A percentile compares a stretch with the other conserved stretches of the same genome.
Evolutionary conservation across 2,329 filamentous ascomycete species (phyloP).

Genomic region (Onygenales sp.): DNA sequence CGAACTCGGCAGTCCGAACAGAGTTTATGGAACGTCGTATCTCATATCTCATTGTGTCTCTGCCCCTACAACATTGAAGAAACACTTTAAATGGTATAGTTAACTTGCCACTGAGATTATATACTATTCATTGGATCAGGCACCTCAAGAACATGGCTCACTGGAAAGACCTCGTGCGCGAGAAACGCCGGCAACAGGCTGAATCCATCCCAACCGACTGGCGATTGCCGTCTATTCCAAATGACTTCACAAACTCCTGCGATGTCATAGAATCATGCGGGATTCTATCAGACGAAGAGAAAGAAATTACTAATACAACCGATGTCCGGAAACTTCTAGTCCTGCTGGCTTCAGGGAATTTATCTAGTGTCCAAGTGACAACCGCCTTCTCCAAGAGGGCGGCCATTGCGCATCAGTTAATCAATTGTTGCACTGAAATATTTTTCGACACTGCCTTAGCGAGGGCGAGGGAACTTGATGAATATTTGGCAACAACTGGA

Average conservation of each 20-base stretch:
- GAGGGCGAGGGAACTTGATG: slow-evolving; percentile 14
- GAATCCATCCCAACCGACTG: slow-evolving; percentile 6
- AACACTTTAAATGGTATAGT: background rate
- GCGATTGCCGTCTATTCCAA: slow-evolving; percentile 2
- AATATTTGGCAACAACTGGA: slow-evolving; percentile 11
- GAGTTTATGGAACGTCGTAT: background rate
- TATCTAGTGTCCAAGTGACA: slow-evolving; percentile 15
- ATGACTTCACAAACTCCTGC: slow-evolving; percentile 1
- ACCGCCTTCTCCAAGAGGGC: slow-evolving; percentile 18
- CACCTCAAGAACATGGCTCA: slow-evolving; percentile 1
- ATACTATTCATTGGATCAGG: background rate
- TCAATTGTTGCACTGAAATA: slow-evolving; percentile 18
- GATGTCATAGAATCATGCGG: slow-evolving; percentile 4
- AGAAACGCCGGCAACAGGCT: slow-evolving; percentile 6
- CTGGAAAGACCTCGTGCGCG: slow-evolving; percentile 6
- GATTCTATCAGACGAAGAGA: slow-evolving; percentile 3
- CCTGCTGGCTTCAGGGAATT: slow-evolving; percentile 7
- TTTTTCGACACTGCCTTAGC: slow-evolving; percentile 15
- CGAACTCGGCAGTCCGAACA: background rate
- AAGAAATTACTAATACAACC: slow-evolving; percentile 3
- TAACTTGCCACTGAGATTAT: background rate
- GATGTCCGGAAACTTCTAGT: slow-evolving; percentile 5
- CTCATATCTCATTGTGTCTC: no score
- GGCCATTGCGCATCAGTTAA: slow-evolving; percentile 16
- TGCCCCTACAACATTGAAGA: no score